A percentile compares a stretch with the other conserved stretches of the same genome.
phyloP scores from a whole-genome alignment of 495 filamentous ascomycete species.

The Saxophila tyrrhenica region DNA sequence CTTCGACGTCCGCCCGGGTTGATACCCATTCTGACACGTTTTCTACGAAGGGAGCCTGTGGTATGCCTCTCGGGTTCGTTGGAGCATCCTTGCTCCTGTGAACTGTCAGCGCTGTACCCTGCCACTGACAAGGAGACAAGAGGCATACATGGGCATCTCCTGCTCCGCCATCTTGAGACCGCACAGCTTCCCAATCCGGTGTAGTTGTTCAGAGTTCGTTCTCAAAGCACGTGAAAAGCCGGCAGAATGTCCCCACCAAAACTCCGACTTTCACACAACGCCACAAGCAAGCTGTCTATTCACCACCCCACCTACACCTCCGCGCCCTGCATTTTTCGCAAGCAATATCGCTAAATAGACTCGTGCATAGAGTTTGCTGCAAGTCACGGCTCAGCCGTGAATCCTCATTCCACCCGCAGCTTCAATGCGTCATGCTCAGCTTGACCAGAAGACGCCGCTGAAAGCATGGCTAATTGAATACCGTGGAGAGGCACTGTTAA shows the following conservation, averaged over 20 bases:
- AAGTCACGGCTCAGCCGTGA: not conserved
- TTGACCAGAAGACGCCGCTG: not conserved
- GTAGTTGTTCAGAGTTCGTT: not conserved
- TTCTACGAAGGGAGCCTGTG: constrained; percentile 89
- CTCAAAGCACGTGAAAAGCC: not conserved
- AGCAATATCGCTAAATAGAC: not conserved
- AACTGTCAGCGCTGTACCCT: not conserved
- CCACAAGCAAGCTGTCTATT: too few species aligned
- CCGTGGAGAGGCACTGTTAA: too few species aligned
- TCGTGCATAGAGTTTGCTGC: not conserved
- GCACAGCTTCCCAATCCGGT: not conserved
- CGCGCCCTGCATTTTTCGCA: not conserved
- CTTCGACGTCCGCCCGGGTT: constrained; percentile 74
- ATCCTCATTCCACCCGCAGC: too few species aligned
- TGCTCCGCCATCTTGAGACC: not conserved
- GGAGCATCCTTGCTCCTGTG: constrained; percentile 39
- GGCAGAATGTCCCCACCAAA: not conserved
- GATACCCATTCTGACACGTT: constrained; percentile 92
- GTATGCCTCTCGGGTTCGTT: constrained; percentile 90
- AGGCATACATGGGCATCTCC: not conserved
- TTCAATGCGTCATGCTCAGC: not conserved
- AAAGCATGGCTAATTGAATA: not conserved
- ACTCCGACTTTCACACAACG: not conserved
- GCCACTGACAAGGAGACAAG: not conserved
- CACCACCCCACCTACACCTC: too few species aligned